Evolutionary conservation across 441 rosid species (phyloP), one percentile per base, ranked within the genome.

Genomic region (Eruca vesicaria): DNA sequence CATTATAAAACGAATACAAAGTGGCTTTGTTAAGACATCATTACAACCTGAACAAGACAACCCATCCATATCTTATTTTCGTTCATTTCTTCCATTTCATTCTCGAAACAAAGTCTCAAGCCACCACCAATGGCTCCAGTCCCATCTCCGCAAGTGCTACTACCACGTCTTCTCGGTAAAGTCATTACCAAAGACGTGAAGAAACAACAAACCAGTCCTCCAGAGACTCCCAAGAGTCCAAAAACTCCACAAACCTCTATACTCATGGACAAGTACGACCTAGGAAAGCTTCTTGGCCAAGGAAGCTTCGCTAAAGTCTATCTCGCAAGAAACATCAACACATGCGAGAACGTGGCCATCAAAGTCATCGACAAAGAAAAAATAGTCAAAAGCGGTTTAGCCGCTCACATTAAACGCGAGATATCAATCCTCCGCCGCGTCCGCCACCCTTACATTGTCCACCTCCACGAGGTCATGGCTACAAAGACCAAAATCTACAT

Each of bases 271-370:
- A 87, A 87, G 63, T 92, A 95, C 73, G 98, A 95, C 76, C 56
- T 95, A 28, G 99, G 99, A 14, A 82, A 82, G 74, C 88, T 95
- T 20, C 89, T 95, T 3, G 98, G 99, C 0, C 83, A 93, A 62
- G 99, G 99, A 32, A 93, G 96, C 43, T 94, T 90, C 57, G 98
- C 97, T 21, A 94, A 94, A 74, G 98, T 92, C 8, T 88, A 87
- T 80, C 85, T 90, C 68, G 99, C 85, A 0, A 83, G 93, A 2
- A 63, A 88, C 72, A 56, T 90, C 16, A 60, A 73, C 0, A 72
- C 86, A 2, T 90, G 92, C 0, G 89, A 84, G 36, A 84, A 92
- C 71, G 98, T 90, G 1, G 99, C 99, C 60, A 65, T 94, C 45
- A 94, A 94, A 76, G 83, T 90, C 45, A 86, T 94, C 28, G 86